A percentile compares a stretch with the other conserved stretches of the same genome.
phyloP scores from a whole-genome alignment of 2,329 filamentous ascomycete genomes.

The Colletotrichum sp. region DNA sequence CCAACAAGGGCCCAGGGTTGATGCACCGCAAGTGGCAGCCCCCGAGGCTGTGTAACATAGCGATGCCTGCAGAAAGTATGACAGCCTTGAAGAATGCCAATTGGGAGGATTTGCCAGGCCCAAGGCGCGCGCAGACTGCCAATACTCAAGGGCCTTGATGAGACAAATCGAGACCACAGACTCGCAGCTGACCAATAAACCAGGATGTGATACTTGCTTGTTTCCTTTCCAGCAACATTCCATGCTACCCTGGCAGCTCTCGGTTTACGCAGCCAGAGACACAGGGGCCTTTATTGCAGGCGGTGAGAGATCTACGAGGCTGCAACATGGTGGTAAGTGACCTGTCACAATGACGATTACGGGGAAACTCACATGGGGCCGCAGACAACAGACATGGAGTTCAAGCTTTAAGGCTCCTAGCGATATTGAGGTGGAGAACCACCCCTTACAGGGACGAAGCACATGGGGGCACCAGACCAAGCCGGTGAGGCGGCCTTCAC shows the following conservation, averaged over 20 bases:
- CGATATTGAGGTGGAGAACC: constrained; percentile 13
- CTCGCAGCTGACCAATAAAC: background rate
- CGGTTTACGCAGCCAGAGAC: background rate
- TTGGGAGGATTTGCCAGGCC: background rate
- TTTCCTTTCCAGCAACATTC: background rate
- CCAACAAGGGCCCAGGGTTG: background rate
- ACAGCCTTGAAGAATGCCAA: constrained; percentile 6
- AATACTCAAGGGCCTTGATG: background rate
- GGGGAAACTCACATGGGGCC: background rate
- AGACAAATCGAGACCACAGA: background rate
- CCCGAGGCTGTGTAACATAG: background rate
- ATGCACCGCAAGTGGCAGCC: background rate
- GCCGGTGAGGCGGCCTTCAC: constrained; percentile 1
- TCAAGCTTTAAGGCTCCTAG: constrained; percentile 21
- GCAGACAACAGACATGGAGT: background rate
- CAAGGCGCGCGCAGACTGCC: background rate
- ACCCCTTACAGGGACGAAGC: background rate
- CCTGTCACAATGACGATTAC: constrained; percentile 4
- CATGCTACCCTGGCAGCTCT: background rate
- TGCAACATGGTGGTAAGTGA: constrained; percentile 11
- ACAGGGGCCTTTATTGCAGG: background rate
- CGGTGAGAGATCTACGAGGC: constrained; percentile 20
- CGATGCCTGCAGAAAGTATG: background rate
- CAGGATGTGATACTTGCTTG: background rate
- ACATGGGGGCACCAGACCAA: background rate